phyloP scores from a whole-genome alignment of 768 basidiomycete genomes.

The Termitomyces sp. region DNA sequence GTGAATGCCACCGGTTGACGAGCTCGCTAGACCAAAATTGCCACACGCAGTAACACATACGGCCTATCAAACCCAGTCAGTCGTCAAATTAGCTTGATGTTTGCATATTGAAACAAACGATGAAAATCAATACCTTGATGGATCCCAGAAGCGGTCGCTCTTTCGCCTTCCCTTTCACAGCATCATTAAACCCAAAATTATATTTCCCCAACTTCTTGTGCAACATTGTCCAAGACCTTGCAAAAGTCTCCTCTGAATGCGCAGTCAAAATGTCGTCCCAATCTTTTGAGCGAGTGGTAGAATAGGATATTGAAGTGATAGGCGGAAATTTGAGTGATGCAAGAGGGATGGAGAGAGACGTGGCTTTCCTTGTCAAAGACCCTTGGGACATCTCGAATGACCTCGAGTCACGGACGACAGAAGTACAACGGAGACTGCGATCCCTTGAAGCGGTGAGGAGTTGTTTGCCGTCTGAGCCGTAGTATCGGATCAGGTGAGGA shows the following conservation, averaged over 20 bases:
- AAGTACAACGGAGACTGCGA: slow-evolving; percentile 83
- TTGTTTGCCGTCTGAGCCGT: slow-evolving; percentile 96
- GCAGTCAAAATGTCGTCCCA: slow-evolving; percentile 98
- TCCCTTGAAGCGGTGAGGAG: slow-evolving; percentile 86
- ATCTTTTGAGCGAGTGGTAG: slow-evolving; percentile 78
- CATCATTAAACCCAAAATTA: slow-evolving; percentile 55
- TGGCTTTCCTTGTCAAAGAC: slow-evolving; percentile 78
- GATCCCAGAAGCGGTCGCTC: slow-evolving; percentile 42
- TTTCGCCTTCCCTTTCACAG: slow-evolving; percentile 42
- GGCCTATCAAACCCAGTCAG: slow-evolving; percentile 34
- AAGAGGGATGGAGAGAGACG: slow-evolving; percentile 68
- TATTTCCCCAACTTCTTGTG: slow-evolving; percentile 79
- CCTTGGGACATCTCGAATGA: slow-evolving; percentile 96
- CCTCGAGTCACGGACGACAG: slow-evolving; percentile 91
- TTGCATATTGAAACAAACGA: background rate
- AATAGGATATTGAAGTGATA: slow-evolving; percentile 72
- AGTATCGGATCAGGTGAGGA: slow-evolving; percentile 89
- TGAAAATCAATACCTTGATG: slow-evolving; percentile 52
- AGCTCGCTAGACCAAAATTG: slow-evolving; percentile 87
- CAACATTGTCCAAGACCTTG: slow-evolving; percentile 83
- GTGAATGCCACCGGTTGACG: slow-evolving; percentile 70
- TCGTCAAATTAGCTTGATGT: background rate
- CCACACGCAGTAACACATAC: slow-evolving; percentile 93
- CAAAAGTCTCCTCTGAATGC: slow-evolving; percentile 76
- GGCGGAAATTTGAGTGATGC: slow-evolving; percentile 82